phyloP scores from a whole-genome alignment of 1,139 yeast species.

The Suhomyces chickasaworum region DNA sequence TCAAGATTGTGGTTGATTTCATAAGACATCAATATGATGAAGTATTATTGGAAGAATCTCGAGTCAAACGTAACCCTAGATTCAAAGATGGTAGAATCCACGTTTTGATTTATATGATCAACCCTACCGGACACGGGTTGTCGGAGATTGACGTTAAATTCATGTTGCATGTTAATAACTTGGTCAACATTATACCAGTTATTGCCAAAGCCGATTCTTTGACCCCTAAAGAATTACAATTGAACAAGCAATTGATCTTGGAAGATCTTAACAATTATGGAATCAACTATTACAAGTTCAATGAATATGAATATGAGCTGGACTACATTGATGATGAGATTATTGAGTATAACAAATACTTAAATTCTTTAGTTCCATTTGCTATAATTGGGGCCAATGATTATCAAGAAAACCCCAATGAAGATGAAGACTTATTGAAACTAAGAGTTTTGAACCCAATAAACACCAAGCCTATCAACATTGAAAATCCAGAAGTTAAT shows the following conservation, averaged over 20 bases:
- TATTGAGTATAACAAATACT: constrained; percentile 49
- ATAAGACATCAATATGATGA: constrained; percentile 54
- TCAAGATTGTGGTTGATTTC: constrained; percentile 49
- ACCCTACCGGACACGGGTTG: constrained; percentile 53
- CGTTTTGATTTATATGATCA: constrained; percentile 48
- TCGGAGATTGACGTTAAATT: constrained; percentile 45
- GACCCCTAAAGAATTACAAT: constrained; percentile 38
- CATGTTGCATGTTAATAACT: constrained; percentile 42
- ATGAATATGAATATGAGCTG: constrained; percentile 51
- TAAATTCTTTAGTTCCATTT: constrained; percentile 45
- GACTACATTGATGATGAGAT: constrained; percentile 53
- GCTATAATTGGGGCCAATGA: constrained; percentile 49
- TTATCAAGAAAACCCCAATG: constrained; percentile 36
- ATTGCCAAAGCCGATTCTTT: constrained; percentile 47
- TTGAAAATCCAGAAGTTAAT: constrained; percentile 59
- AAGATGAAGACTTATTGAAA: constrained; percentile 39
- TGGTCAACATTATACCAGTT: constrained; percentile 47
- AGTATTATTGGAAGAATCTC: constrained; percentile 50
- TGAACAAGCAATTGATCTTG: constrained; percentile 41
- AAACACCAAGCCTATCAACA: constrained; percentile 42
- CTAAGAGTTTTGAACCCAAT: constrained; percentile 41
- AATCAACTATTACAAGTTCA: constrained; percentile 48
- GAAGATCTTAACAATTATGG: constrained; percentile 45
- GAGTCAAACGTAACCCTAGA: constrained; percentile 51
- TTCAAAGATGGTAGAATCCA: constrained; percentile 53